These are phyloP conservation scores for Eremomyces bilateralis DNA, from an alignment of 495 filamentous ascomycete species.

Conservation along the genomic window DNA sequence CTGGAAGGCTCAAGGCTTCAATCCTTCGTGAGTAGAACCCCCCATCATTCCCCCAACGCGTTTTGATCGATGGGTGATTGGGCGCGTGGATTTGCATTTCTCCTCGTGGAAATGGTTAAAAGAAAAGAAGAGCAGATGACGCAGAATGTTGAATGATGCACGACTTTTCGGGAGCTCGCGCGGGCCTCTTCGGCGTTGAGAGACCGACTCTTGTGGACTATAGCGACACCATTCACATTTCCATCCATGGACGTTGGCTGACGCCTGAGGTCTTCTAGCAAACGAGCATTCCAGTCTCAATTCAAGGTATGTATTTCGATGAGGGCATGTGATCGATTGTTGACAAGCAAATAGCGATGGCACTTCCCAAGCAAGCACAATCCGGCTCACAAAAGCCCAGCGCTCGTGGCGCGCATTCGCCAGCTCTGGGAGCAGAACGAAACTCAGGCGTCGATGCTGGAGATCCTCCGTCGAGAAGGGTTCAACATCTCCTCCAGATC, in stretches of 20 bases:
- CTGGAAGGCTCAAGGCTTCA: no score
- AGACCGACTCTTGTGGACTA: no score
- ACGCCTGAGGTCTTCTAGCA: conserved; percentile 23
- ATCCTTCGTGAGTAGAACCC: no score
- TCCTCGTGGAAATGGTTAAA: no score
- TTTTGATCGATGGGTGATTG: no score
- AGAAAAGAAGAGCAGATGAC: not conserved
- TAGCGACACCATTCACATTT: no score
- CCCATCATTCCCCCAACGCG: no score
- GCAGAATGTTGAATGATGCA: not conserved
- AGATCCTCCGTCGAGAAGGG: conserved; percentile 44
- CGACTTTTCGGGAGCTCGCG: conserved; percentile 3
- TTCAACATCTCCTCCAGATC: conserved; percentile 49
- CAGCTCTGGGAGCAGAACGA: conserved; percentile 59
- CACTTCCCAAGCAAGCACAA: conserved; percentile 53
- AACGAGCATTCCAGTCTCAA: conserved; percentile 49
- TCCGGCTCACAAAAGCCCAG: conserved; percentile 41
- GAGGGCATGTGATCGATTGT: conserved; percentile 1
- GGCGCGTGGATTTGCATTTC: no score
- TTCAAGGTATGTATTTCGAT: conserved; percentile 26
- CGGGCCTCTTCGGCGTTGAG: no score
- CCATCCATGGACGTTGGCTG: conserved; percentile 7
- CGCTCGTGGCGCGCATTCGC: conserved; percentile 41
- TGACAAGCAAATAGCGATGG: conserved; percentile 28
- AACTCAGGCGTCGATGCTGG: conserved; percentile 48